A percentile compares a stretch with the other conserved stretches of the same genome.
phyloP scores from a whole-genome alignment of 1,139 yeast genomes.

The Suhomyces terraborum region DNA sequence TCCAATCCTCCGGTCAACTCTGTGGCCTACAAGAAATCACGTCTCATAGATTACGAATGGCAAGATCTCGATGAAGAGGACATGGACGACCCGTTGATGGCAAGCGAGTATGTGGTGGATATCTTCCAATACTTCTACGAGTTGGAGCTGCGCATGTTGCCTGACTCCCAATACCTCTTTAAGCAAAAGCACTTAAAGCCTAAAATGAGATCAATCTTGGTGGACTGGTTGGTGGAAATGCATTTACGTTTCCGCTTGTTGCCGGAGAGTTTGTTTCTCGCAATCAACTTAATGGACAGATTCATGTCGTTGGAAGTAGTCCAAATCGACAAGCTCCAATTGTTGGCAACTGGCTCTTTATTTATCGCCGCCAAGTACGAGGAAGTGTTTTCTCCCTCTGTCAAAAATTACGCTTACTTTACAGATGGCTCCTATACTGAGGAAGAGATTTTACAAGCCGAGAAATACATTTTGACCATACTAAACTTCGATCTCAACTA shows the following conservation, averaged over 20 bases:
- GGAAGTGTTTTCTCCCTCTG: constrained; percentile 90
- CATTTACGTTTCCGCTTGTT: constrained; percentile 82
- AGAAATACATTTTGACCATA: constrained; percentile 75
- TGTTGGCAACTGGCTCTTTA: constrained; percentile 86
- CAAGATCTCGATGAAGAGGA: constrained; percentile 94
- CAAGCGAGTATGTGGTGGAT: constrained; percentile 86
- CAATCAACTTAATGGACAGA: constrained; percentile 89
- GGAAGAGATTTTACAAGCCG: constrained; percentile 86
- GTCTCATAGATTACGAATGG: constrained; percentile 62
- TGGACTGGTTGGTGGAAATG: constrained; percentile 94
- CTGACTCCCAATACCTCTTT: constrained; percentile 71
- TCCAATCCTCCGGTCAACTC: constrained; percentile 18
- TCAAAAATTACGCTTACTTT: constrained; percentile 83
- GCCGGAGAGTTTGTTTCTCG: constrained; percentile 88
- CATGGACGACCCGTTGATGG: constrained; percentile 90
- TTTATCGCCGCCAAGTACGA: constrained; percentile 95
- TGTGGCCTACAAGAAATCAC: constrained; percentile 33
- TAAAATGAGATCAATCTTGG: constrained; percentile 83
- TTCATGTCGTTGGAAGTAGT: constrained; percentile 81
- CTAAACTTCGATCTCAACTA: constrained; percentile 79
- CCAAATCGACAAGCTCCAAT: constrained; percentile 80
- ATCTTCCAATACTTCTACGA: constrained; percentile 79
- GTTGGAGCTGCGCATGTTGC: constrained; percentile 74
- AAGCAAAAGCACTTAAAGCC: constrained; percentile 80
- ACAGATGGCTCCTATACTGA: constrained; percentile 84